A percentile compares a stretch with the other conserved stretches of the same genome.
These are phyloP conservation scores for Aquilaria agallochum DNA, from an alignment of 441 rosid species.

Conservation along the genomic window DNA sequence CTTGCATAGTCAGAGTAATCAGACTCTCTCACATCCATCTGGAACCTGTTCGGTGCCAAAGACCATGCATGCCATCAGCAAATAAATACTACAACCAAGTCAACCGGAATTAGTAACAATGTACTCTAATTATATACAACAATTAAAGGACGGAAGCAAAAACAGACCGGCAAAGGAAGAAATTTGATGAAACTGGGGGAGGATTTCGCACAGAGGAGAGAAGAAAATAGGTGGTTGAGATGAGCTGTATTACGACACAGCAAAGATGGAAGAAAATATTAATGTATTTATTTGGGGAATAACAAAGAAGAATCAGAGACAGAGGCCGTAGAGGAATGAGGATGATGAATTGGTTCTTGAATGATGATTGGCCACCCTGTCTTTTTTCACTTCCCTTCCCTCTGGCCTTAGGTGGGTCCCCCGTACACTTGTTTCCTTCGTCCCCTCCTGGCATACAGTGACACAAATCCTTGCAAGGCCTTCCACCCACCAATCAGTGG, in stretches of 20 bases:
- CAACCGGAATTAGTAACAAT: too few species aligned
- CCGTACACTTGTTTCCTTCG: too few species aligned
- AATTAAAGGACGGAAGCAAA: neutral
- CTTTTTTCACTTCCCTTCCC: too few species aligned
- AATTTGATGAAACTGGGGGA: too few species aligned
- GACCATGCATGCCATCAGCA: neutral
- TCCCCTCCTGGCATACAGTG: too few species aligned
- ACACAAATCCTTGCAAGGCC: too few species aligned
- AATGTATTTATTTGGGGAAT: neutral
- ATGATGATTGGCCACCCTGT: too few species aligned
- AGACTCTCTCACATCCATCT: conserved; percentile 39
- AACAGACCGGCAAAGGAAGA: neutral
- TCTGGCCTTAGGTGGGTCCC: too few species aligned
- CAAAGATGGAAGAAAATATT: neutral
- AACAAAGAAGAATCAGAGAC: conserved; percentile 12
- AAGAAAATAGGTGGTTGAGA: neutral
- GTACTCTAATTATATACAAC: too few species aligned
- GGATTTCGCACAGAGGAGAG: neutral
- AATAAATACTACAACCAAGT: too few species aligned
- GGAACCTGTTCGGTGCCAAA: conserved; percentile 4
- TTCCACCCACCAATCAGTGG: too few species aligned
- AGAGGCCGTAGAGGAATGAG: neutral
- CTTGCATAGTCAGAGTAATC: conserved; percentile 23
- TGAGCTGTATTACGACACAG: too few species aligned
- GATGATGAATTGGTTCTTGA: neutral